Evolutionary conservation across 2,329 filamentous ascomycete species (phyloP), one percentile per base, ranked within the genome.

Genomic region (Ophiocordyceps camponoti-floridani): DNA sequence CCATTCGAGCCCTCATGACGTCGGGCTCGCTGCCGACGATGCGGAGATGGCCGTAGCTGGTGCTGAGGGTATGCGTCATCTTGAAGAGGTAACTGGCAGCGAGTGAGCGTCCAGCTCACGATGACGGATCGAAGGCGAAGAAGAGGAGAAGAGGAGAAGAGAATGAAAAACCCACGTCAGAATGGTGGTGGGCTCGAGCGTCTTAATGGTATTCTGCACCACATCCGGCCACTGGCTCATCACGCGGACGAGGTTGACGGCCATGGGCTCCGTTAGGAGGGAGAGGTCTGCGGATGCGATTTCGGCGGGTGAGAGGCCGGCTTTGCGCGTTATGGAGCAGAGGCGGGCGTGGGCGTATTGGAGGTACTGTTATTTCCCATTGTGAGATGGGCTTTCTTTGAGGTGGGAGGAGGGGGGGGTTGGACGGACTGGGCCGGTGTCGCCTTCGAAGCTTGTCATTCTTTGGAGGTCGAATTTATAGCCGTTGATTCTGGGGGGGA

Each of bases 181-280:
- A 46, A 62, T 59, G 8, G 63, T 66, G 11, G 69, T 72, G 18
- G 84, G 84, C 62, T 93, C 87, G 19, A 87, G 72, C 0, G 84
- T 93, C 69, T 84, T 84, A 53, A 91, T 68, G 0, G 86, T 88
- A 62, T 89, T 89, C 56, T 81, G 69, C 47, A 93, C 77, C 5
- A 86, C 82, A 54, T 93, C 86, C 2, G 87, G 87, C 73, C 84
- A 94, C 57, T 87, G 82, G 9, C 80, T 73, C n/a, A 94, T 71
- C 41, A 83, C 70, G 30, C 87, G 77, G 50, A 86, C 71, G 37
- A 89, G 70, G 53, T 87, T 79, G 42, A 78, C 61, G 19, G 83
- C 84, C 56, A 87, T 82, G 37, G 74, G 65, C 62, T 87, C 84
- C 1, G 68, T 76, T 28, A 89, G 72, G 40, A 87, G 72, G 11